phyloP scores from a whole-genome alignment of 2,329 filamentous ascomycete species.

The Ceratocystis huliohia region DNA sequence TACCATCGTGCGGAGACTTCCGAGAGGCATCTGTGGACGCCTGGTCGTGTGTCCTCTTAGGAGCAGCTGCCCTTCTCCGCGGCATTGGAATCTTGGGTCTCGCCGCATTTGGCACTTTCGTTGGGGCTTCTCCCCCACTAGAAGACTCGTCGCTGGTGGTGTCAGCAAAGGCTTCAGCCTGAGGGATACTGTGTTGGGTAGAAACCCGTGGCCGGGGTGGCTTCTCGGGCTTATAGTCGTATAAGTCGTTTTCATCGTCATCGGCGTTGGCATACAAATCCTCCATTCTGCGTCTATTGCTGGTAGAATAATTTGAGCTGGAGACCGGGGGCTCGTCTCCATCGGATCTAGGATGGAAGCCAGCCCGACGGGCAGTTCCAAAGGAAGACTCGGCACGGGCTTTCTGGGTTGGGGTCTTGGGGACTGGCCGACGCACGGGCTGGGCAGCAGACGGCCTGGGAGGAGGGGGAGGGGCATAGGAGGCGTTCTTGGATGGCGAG shows the following conservation, averaged over 20 bases:
- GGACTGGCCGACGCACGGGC: slow-evolving; percentile 30
- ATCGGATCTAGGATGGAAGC: slow-evolving; percentile 39
- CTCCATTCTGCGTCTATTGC: slow-evolving; percentile 19
- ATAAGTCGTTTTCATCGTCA: slow-evolving; percentile 4
- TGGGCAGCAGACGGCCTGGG: slow-evolving; percentile 26
- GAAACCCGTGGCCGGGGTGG: slow-evolving; percentile 8
- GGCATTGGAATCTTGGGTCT: slow-evolving; percentile 13
- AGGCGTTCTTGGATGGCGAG: slow-evolving; percentile 24
- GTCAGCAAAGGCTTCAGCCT: slow-evolving; percentile 15
- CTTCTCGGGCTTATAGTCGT: slow-evolving; percentile 13
- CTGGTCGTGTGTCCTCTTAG: neutral
- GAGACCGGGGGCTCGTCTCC: slow-evolving; percentile 43
- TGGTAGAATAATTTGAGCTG: slow-evolving; percentile 39
- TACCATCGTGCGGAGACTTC: slow-evolving; percentile 10
- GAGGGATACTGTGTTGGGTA: slow-evolving; percentile 12
- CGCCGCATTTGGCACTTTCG: neutral
- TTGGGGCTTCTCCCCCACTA: neutral
- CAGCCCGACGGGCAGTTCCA: slow-evolving; percentile 32
- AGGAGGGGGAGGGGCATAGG: slow-evolving; percentile 25
- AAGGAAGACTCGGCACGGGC: slow-evolving; percentile 45
- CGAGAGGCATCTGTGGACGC: neutral
- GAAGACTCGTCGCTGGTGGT: slow-evolving; percentile 18
- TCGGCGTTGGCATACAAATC: slow-evolving; percentile 7
- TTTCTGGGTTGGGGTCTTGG: slow-evolving; percentile 40
- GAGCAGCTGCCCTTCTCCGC: slow-evolving; percentile 9